A percentile compares a stretch with the other conserved stretches of the same genome.
These are phyloP conservation scores for Dendryphion nanum DNA, from an alignment of 2,329 filamentous ascomycete genomes.

Conservation along the genomic window DNA sequence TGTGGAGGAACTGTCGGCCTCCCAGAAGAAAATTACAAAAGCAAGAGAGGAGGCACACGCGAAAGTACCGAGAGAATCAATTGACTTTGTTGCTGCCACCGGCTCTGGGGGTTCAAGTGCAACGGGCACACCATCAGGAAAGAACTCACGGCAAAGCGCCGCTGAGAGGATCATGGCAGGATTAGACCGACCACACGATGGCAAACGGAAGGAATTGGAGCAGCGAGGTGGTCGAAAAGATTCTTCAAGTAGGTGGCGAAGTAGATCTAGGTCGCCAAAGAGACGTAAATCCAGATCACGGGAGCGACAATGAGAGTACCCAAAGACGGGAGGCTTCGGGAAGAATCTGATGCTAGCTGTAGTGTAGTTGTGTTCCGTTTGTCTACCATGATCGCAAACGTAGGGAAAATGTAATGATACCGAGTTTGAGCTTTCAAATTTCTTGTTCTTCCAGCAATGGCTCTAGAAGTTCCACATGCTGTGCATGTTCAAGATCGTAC, in stretches of 20 bases:
- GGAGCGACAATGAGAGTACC: conserved; percentile 8
- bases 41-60: conserved; percentile 31
- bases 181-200: conserved; percentile 12
- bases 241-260: conserved; percentile 20
- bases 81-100: conserved; percentile 35
- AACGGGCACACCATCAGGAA: conserved; percentile 20
- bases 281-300: conserved; percentile 24
- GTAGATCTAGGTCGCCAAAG: conserved; percentile 31
- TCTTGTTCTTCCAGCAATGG: too few relatives aligned
- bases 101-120: conserved; percentile 23
- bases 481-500: too few relatives aligned
- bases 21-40: conserved; percentile 39
- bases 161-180: conserved; percentile 19
- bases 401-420: too few relatives aligned
- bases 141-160: conserved; percentile 13
- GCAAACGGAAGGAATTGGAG: conserved; percentile 32
- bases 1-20: conserved; percentile 41
- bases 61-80: conserved; percentile 24
- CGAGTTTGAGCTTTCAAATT: too few relatives aligned
- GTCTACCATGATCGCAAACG: too few relatives aligned
- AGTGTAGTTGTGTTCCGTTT: too few relatives aligned
- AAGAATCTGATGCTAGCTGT: too few relatives aligned
- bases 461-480: too few relatives aligned
- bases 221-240: conserved; percentile 23
- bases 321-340: too few relatives aligned